Percentiles rank a stretch among this genome's conserved stretches.
Evolutionary conservation across 768 basidiomycete species (phyloP).

Genomic region (Phylloporus sp.): DNA sequence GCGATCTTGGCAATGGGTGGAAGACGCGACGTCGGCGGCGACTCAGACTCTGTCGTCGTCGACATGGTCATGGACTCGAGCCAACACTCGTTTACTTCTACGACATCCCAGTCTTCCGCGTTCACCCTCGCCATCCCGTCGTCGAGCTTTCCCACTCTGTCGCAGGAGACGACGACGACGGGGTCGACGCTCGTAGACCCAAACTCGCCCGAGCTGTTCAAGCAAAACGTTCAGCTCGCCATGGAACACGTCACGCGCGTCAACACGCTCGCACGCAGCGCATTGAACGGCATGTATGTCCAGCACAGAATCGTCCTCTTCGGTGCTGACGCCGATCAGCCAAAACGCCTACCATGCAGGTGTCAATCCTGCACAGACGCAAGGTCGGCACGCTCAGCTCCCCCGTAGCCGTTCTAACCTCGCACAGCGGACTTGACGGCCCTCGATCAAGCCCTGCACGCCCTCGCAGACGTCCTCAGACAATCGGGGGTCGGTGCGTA

Average conservation of each 20-base stretch:
- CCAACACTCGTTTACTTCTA: constrained; percentile 9
- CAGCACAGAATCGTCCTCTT: no score
- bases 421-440: constrained; percentile 45
- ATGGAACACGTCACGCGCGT: constrained; percentile 47
- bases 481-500: constrained; percentile 64
- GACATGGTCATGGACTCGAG: constrained; percentile 10
- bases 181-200: constrained; percentile 36
- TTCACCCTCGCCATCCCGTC: constrained; percentile 20
- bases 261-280: constrained; percentile 44
- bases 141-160: constrained; percentile 18
- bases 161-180: constrained; percentile 22
- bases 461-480: constrained; percentile 45
- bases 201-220: constrained; percentile 60
- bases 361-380: constrained; percentile 48
- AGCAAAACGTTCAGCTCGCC: constrained; percentile 47
- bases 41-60: not conserved
- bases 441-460: constrained; percentile 47
- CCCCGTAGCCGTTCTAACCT: not conserved
- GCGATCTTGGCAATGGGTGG: constrained; percentile 47
- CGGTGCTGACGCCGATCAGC: constrained; percentile 28
- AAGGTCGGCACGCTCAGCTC: constrained; percentile 35
- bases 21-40: constrained; percentile 48
- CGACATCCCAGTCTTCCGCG: constrained; percentile 13
- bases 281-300: constrained; percentile 51
- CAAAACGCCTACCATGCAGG: constrained; percentile 59